A percentile compares a stretch with the other conserved stretches of the same genome.
These are phyloP conservation scores for Tetratostichococcus sp. DNA, from an alignment of 139 green algal species.

Conservation along the genomic window DNA sequence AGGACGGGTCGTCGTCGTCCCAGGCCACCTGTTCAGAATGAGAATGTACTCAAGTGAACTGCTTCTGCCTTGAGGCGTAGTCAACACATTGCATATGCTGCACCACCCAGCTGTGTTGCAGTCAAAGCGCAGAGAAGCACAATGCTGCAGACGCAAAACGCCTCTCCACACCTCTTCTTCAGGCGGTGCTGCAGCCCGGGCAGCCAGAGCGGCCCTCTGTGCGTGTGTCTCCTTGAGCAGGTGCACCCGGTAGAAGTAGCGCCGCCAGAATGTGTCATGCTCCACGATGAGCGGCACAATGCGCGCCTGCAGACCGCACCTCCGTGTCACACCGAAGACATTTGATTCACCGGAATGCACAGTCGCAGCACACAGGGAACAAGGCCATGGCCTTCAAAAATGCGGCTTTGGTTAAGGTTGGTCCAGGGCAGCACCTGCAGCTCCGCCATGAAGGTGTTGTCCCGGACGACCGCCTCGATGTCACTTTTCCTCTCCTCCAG, in stretches of 20 bases:
- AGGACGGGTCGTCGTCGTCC: constrained; percentile 37
- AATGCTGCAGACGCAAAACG: too few species aligned
- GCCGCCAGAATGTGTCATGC: constrained; percentile 82
- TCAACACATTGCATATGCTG: too few species aligned
- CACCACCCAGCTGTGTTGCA: too few species aligned
- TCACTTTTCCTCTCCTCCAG: constrained; percentile 46
- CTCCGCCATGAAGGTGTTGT: constrained; percentile 76
- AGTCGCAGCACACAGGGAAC: too few species aligned
- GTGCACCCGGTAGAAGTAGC: constrained; percentile 88
- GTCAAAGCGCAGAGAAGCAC: too few species aligned
- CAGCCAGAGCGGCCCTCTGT: constrained; percentile 45
- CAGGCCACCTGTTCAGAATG: constrained; percentile 28
- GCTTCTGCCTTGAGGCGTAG: too few species aligned
- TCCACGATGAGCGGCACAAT: constrained; percentile 91
- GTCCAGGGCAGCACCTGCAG: constrained; percentile 27
- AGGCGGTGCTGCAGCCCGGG: constrained; percentile 39
- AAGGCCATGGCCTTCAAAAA: too few species aligned
- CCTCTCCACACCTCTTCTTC: constrained; percentile 45
- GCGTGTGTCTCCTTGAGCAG: constrained; percentile 64
- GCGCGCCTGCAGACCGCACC: constrained; percentile 47
- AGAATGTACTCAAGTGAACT: too few species aligned
- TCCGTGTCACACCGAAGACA: too few species aligned
- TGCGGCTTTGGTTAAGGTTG: too few species aligned
- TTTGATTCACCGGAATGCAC: too few species aligned
- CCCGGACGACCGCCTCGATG: constrained; percentile 51